Percentiles rank a stretch among this genome's conserved stretches.
Conservation (phyloP, 2,329 filamentous ascomycete genomes). For the Aspergillus sp. region DNA sequence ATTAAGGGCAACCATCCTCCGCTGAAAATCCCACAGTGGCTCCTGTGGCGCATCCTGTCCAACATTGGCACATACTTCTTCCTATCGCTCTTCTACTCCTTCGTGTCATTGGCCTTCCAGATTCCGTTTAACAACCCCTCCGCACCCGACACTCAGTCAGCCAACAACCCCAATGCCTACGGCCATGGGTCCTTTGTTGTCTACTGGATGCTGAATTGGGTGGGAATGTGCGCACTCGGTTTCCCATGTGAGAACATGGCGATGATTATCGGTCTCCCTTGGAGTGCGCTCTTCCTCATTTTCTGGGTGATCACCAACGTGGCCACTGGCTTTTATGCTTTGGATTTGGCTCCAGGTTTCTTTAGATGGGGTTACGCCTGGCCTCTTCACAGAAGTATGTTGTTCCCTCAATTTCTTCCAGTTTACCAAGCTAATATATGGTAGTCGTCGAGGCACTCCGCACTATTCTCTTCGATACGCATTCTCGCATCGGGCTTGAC, state of each 20-base stretch:
- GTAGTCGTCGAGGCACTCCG: constrained; percentile 60
- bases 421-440: background rate
- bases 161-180: constrained; percentile 56
- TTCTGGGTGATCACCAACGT: constrained; percentile 71
- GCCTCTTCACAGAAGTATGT: constrained; percentile 61
- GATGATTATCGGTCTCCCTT: constrained; percentile 63
- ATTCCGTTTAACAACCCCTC: constrained; percentile 60
- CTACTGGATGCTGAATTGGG: constrained; percentile 66
- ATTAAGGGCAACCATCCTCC: constrained; percentile 57
- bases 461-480: constrained; percentile 63
- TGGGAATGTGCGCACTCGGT: constrained; percentile 64
- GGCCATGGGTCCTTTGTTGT: constrained; percentile 61
- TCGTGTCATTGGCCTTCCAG: constrained; percentile 65
- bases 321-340: constrained; percentile 59
- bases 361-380: constrained; percentile 66
- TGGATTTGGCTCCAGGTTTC: constrained; percentile 61
- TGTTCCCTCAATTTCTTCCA: background rate
- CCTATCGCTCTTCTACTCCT: constrained; percentile 63
- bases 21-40: constrained; percentile 59
- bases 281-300: constrained; percentile 65
- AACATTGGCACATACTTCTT: constrained; percentile 62
- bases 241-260: constrained; percentile 66
- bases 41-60: constrained; percentile 60
- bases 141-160: constrained; percentile 48
- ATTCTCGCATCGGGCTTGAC: constrained; percentile 60